Evolutionary conservation across 108 stramenopile genomes (phyloP).

Genomic region (Pseudonitzschia delicatissima): DNA sequence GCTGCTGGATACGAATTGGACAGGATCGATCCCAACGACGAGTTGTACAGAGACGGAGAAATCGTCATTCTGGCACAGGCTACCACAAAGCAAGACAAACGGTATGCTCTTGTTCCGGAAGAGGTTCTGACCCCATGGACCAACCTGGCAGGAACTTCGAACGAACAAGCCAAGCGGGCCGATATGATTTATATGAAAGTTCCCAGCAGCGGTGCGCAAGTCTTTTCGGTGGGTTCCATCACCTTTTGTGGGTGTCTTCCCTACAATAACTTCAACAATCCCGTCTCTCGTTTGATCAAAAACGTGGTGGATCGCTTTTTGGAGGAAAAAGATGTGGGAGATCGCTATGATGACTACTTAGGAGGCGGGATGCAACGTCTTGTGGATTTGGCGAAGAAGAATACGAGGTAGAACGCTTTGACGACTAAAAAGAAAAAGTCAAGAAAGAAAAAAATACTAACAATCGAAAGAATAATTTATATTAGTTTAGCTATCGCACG

Average conservation of each 20-base stretch:
- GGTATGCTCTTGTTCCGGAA: slow-evolving; percentile 27
- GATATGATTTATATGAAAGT: slow-evolving; percentile 29
- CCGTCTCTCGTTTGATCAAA: slow-evolving; percentile 9
- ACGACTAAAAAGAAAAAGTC: too few relatives aligned
- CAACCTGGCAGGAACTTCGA: slow-evolving; percentile 22
- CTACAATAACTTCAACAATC: slow-evolving; percentile 26
- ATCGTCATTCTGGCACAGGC: slow-evolving; percentile 22
- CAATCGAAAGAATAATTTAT: too few relatives aligned
- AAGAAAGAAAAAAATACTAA: too few relatives aligned
- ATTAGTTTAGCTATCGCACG: too few relatives aligned
- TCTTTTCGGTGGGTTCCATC: slow-evolving; percentile 37
- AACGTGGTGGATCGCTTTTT: slow-evolving; percentile 11
- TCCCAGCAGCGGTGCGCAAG: neutral
- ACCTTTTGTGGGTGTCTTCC: slow-evolving; percentile 32
- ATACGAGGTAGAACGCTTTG: too few relatives aligned
- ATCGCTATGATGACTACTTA: neutral
- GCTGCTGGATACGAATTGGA: slow-evolving; percentile 39
- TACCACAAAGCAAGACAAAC: neutral
- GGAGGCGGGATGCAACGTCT: too few relatives aligned
- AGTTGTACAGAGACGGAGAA: neutral
- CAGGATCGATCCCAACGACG: slow-evolving; percentile 12
- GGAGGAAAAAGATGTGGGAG: neutral
- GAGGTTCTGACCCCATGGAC: slow-evolving; percentile 28
- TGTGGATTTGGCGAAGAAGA: too few relatives aligned
- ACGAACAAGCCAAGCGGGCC: slow-evolving; percentile 22